phyloP scores from a whole-genome alignment of 495 filamentous ascomycete genomes.

The Talaromyces proteolyticus region DNA sequence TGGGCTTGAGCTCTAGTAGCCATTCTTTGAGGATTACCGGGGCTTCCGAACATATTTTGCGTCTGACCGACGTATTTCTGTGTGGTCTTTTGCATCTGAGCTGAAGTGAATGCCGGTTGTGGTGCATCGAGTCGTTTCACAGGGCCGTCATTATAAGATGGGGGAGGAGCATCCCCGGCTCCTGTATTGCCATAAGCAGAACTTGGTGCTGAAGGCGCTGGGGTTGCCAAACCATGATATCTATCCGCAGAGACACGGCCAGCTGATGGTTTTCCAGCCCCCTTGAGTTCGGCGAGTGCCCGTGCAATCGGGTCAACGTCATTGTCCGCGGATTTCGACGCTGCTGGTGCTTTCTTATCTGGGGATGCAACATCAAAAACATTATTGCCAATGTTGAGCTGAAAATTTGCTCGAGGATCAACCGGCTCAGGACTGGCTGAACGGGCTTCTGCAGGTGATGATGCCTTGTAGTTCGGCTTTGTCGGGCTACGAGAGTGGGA shows the following conservation, averaged over 20 bases:
- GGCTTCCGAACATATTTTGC: conserved; percentile 68
- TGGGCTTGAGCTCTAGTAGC: conserved; percentile 24
- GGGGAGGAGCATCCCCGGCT: conserved; percentile 53
- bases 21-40: conserved; percentile 23
- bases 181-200: conserved; percentile 52
- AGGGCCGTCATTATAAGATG: conserved; percentile 71
- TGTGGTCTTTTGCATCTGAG: conserved; percentile 89
- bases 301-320: conserved; percentile 84
- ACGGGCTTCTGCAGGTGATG: conserved; percentile 14
- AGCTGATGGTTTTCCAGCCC: conserved; percentile 68
- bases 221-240: conserved; percentile 86
- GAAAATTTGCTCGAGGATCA: conserved; percentile 87
- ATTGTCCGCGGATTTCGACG: conserved; percentile 29
- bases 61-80: conserved; percentile 81
- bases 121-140: conserved; percentile 81
- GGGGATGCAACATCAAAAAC: conserved; percentile 94
- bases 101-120: conserved; percentile 83
- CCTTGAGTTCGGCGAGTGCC: conserved; percentile 89
- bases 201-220: conserved; percentile 55
- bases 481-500: conserved; percentile 27
- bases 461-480: conserved; percentile 14
- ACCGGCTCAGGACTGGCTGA: conserved; percentile 79
- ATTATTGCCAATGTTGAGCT: conserved; percentile 94
- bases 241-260: conserved; percentile 85
- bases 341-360: conserved; percentile 43